These are phyloP conservation scores for Pseudogymnoascus sp. DNA, from an alignment of 2,329 filamentous ascomycete species.

Conservation along the genomic window DNA sequence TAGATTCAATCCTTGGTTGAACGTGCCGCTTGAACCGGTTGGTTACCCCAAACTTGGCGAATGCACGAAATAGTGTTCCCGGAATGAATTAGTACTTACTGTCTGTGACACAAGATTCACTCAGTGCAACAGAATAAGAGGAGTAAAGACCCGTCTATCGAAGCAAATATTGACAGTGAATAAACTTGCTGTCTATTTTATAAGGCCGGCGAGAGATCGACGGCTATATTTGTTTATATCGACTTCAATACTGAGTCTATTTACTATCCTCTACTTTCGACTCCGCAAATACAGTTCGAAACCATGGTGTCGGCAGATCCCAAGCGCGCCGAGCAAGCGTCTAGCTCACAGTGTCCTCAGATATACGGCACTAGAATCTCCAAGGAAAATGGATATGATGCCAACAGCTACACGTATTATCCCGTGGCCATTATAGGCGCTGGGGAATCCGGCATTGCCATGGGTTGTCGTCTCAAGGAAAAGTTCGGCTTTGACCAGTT, in stretches of 20 bases:
- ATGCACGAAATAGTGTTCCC: background rate
- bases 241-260: background rate
- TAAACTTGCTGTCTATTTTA: background rate
- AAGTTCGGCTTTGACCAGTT: constrained; percentile 50
- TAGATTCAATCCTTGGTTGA: background rate
- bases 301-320: background rate
- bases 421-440: constrained; percentile 51
- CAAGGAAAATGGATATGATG: constrained; percentile 32
- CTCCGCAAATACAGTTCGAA: background rate
- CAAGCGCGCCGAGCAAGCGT: background rate
- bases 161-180: background rate
- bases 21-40: background rate
- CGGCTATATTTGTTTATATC: background rate
- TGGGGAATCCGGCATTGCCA: constrained; percentile 52
- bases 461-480: constrained; percentile 49
- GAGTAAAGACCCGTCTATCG: background rate
- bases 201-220: background rate
- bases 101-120: background rate
- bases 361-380: constrained; percentile 30
- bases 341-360: constrained; percentile 9
- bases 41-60: background rate
- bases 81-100: background rate
- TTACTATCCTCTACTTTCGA: background rate
- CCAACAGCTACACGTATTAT: constrained; percentile 36
- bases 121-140: background rate